Evolutionary conservation across 768 basidiomycete genomes (phyloP).

Genomic region (Gelatoporia subvermispora): DNA sequence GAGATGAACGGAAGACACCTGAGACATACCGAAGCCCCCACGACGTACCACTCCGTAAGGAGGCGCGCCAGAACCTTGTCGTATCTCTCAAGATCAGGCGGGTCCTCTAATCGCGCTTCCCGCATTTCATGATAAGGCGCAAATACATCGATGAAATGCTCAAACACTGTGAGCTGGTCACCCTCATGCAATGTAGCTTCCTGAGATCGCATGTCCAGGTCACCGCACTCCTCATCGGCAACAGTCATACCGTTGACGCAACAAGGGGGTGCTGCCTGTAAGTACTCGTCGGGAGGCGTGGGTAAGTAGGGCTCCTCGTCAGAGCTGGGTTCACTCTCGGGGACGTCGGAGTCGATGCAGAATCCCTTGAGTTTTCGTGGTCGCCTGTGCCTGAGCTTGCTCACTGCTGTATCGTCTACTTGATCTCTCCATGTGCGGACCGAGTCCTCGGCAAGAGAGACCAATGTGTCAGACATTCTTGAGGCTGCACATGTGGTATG

Average conservation of each 20-base stretch:
- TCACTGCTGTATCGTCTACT: background rate
- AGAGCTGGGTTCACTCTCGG: slow-evolving; percentile 17
- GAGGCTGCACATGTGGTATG: background rate
- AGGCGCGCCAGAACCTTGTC: slow-evolving; percentile 45
- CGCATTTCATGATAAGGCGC: slow-evolving; percentile 55
- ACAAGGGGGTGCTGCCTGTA: background rate
- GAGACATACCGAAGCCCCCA: slow-evolving; percentile 52
- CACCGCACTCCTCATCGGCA: too few relatives aligned
- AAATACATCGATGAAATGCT: slow-evolving; percentile 37
- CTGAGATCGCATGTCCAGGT: too few relatives aligned
- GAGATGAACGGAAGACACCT: background rate
- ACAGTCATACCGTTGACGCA: too few relatives aligned
- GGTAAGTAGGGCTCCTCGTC: slow-evolving; percentile 11
- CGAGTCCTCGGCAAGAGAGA: slow-evolving; percentile 3
- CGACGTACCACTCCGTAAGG: slow-evolving; percentile 59
- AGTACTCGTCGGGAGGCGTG: slow-evolving; percentile 9
- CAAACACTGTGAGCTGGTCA: slow-evolving; percentile 21
- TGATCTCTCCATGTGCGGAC: background rate
- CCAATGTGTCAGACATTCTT: slow-evolving; percentile 10
- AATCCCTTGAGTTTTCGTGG: slow-evolving; percentile 35
- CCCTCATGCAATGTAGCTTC: slow-evolving; percentile 3
- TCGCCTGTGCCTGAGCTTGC: slow-evolving; percentile 12
- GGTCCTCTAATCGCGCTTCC: slow-evolving; percentile 33
- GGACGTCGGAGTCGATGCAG: slow-evolving; percentile 31
- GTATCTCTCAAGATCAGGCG: slow-evolving; percentile 33